Evolutionary conservation across 345 rosid genomes (phyloP), one percentile per base, ranked within the genome.

Genomic region (Sonneratia caseolaris): DNA sequence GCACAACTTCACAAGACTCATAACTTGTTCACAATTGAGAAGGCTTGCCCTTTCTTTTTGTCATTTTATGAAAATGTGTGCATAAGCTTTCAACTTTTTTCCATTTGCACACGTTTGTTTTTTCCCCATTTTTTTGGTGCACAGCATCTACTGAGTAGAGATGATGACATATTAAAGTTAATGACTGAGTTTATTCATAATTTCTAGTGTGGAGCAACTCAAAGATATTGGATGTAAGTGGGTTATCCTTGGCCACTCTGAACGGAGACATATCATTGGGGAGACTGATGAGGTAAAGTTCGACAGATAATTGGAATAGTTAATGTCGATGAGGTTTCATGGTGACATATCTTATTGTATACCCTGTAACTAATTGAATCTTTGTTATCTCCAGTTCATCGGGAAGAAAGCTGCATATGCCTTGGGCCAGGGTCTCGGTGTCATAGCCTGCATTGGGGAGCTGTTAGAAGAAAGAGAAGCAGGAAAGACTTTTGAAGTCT

Each of bases 381-480:
- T n/a, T 70, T 78, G 15, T 16, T 47, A 36, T 76, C 68, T 75
- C 47, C 86, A 92, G 96, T 92, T 95, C 78, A 90, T 95, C 36
- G 99, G 99, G 73, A 95, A 92, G 88, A 95, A 95, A 76, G 99
- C 97, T 80, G 98, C 91, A 35, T 91, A 86, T 67, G 98, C 99
- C 38, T 82, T 95, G 83, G 85, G 75, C 48, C 84, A 95, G 83
- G 96, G 96, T 72, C 89, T 92, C 68, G 97, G 91, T 64, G 98
- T 92, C 40, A 92, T 95, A 38, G 98, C 99, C 73, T 95, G 99
- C 83, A 88, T 95, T 57, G 98, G 98, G 66, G 98, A 95, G 75
- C 82, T 81, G 62, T 78, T 95, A 49, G 86, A 90, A 80, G 98
- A 95, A 74, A 85, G 99, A 85, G 99, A 95, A 85, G 91, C 91